Evolutionary conservation across 2,329 filamentous ascomycete genomes (phyloP).

Genomic region (Penicillium hesseltinei): DNA sequence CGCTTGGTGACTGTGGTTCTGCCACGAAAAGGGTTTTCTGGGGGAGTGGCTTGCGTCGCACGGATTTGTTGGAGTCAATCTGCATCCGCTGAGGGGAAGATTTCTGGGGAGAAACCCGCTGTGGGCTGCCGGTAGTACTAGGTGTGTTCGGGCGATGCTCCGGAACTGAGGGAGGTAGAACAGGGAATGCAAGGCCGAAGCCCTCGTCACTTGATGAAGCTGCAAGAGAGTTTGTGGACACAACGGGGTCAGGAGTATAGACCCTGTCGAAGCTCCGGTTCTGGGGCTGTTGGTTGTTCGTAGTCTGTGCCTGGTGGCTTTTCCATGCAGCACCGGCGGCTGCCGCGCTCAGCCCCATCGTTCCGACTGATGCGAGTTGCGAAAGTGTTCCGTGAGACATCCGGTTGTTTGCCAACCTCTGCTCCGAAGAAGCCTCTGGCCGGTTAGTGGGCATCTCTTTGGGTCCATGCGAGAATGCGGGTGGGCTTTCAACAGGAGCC

Average conservation of each 20-base stretch:
- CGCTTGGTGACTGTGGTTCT: conserved; percentile 26
- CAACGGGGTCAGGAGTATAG: background rate
- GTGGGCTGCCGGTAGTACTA: conserved; percentile 12
- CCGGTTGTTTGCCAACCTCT: conserved; percentile 76
- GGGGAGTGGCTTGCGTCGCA: conserved; percentile 55
- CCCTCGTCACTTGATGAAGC: conserved; percentile 19
- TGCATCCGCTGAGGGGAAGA: conserved; percentile 9
- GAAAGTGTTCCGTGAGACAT: conserved; percentile 79
- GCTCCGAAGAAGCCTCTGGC: conserved; percentile 72
- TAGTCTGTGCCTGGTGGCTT: conserved; percentile 27
- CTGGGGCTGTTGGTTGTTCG: conserved; percentile 9
- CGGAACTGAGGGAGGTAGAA: conserved; percentile 22
- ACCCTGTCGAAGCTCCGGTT: background rate
- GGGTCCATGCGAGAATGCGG: conserved; percentile 73
- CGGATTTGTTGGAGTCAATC: conserved; percentile 45
- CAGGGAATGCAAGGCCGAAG: conserved; percentile 26
- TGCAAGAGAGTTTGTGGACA: conserved; percentile 3
- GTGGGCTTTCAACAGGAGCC: conserved; percentile 74
- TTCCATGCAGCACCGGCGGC: conserved; percentile 37
- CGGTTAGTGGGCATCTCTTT: conserved; percentile 67
- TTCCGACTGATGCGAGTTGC: conserved; percentile 72
- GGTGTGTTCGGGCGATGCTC: conserved; percentile 19
- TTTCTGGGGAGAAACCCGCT: conserved; percentile 2
- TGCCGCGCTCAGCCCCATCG: conserved; percentile 44
- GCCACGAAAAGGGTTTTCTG: conserved; percentile 29